Percentiles rank a stretch among this genome's conserved stretches.
Evolutionary conservation across 805 yeast genomes (phyloP).

Genomic region (Cyberlindnera euphorbiae): DNA sequence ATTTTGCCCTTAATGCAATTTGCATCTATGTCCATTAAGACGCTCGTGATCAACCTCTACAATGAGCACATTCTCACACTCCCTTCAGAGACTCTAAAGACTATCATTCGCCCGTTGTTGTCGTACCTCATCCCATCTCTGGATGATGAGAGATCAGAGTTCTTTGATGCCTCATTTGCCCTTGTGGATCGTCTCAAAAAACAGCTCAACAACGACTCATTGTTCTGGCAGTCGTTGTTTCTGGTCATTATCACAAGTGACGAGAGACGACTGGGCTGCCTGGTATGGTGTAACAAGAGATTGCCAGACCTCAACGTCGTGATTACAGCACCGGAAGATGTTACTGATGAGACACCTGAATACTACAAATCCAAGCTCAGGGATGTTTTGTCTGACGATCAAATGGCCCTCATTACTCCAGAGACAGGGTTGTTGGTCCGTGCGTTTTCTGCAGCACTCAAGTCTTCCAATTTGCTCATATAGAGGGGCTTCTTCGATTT

Average conservation of each 20-base stretch:
- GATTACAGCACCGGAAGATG: constrained; percentile 13
- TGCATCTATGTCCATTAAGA: constrained; percentile 86
- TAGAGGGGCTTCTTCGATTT: constrained; percentile 88
- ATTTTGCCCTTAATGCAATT: constrained; percentile 83
- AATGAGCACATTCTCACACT: constrained; percentile 49
- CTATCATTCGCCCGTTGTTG: constrained; percentile 62
- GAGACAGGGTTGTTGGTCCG: constrained; percentile 76
- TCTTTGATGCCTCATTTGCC: constrained; percentile 54
- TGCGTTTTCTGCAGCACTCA: constrained; percentile 66
- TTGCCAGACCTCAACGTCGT: constrained; percentile 56
- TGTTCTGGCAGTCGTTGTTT: constrained; percentile 85
- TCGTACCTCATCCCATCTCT: constrained; percentile 79
- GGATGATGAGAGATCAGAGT: constrained; percentile 89
- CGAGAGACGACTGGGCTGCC: constrained; percentile 79
- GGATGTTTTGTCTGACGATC: constrained; percentile 39
- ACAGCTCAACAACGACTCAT: constrained; percentile 57
- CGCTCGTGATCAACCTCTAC: constrained; percentile 62
- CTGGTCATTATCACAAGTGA: constrained; percentile 70
- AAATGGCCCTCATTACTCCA: constrained; percentile 60
- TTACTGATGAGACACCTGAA: constrained; percentile 11
- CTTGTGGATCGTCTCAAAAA: constrained; percentile 56
- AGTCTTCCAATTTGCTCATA: constrained; percentile 62
- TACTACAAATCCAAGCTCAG: constrained; percentile 25
- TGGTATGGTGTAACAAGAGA: constrained; percentile 64
- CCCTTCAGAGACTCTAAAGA: constrained; percentile 43